Percentiles rank a stretch among this genome's conserved stretches.
These are phyloP conservation scores for Coemansia sp. DNA, from an alignment of 192 early-diverging fungal species.

Conservation along the genomic window DNA sequence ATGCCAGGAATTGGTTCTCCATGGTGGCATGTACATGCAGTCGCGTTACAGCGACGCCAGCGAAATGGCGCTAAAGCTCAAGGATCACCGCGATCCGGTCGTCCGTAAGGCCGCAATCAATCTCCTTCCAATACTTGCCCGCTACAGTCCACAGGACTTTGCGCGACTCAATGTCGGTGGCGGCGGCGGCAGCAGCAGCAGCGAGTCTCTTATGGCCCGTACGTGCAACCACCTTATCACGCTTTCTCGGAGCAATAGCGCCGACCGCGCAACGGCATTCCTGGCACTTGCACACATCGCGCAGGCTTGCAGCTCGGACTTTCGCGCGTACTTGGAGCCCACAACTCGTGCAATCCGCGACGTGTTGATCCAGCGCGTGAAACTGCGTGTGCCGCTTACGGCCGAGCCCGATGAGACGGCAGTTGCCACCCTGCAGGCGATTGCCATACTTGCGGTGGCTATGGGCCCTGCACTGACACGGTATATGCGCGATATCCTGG, in stretches of 20 bases:
- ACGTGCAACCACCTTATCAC: constrained; percentile 78
- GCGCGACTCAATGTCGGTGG: constrained; percentile 37
- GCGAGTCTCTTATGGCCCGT: constrained; percentile 66
- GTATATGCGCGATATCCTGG: constrained; percentile 84
- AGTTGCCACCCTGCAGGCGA: constrained; percentile 75
- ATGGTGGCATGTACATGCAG: constrained; percentile 87
- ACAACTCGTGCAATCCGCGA: constrained; percentile 80
- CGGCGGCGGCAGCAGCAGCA: no score
- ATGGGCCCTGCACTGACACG: constrained; percentile 90
- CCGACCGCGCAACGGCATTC: constrained; percentile 65
- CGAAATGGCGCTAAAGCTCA: constrained; percentile 75
- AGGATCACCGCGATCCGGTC: constrained; percentile 75
- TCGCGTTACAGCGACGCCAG: constrained; percentile 74
- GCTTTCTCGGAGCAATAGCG: constrained; percentile 69
- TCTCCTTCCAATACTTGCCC: constrained; percentile 81
- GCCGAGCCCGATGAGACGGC: constrained; percentile 59
- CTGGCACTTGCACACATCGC: constrained; percentile 86
- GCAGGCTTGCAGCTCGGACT: constrained; percentile 73
- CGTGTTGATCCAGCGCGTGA: constrained; percentile 58
- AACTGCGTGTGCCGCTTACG: constrained; percentile 37
- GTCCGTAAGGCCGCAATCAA: constrained; percentile 82
- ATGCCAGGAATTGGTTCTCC: constrained; percentile 75
- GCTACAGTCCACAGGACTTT: constrained; percentile 77
- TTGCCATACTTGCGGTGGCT: constrained; percentile 85
- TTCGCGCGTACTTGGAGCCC: constrained; percentile 77